Base-by-base conservation (phyloP, 2,329 filamentous ascomycete genomes). In the Plectosphaerella sp. region DNA sequence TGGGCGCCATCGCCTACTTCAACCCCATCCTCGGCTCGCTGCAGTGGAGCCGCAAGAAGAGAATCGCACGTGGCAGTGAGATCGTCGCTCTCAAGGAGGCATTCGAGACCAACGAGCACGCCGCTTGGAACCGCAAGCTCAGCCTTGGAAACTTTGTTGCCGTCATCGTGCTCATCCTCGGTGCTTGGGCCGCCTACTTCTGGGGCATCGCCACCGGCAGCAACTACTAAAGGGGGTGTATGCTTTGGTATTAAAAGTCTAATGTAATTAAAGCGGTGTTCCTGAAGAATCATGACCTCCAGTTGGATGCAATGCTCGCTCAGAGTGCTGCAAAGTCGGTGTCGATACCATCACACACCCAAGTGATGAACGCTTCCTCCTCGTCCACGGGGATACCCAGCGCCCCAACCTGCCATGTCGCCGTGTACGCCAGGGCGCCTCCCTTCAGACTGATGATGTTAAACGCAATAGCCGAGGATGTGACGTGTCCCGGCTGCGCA, bases 131-230 rank as follows among this genome's bases (percentile, higher is more conserved):
- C 46, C 67, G 61, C 49, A 61, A 57, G 49, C 65, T 78, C 11
- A 77, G 72, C 12, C 55, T 72, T 36, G 53, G 59, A 9, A 75
- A 74, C 52, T 79, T 83, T 49, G 62, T 56, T 1, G 62, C 65
- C 0, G 57, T 82, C 1, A 57, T 76, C 0, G 20, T 77, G 4
- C 57, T 84, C 41, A 71, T 79, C 0, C 33, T 80, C 10, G 81
- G 82, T 0, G 69, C 69, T 2, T 82, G 79, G 77, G 64, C 59
- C 9, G 80, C 78, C 0, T 85, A 83, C 61, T 82, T 85, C 54
- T 85, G 80, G 80, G 81, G 82, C 8, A 72, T 79, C 3, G 77
- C 76, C 4, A 84, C 78, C 0, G 77, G 76, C 0, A 72, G 80
- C 51, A 75, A 78, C 41, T 47, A 33, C 28, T 33, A 9, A 12